These are phyloP conservation scores for Saccharomycopsis synnaedendra DNA, from an alignment of 805 yeast species.

Conservation along the genomic window DNA sequence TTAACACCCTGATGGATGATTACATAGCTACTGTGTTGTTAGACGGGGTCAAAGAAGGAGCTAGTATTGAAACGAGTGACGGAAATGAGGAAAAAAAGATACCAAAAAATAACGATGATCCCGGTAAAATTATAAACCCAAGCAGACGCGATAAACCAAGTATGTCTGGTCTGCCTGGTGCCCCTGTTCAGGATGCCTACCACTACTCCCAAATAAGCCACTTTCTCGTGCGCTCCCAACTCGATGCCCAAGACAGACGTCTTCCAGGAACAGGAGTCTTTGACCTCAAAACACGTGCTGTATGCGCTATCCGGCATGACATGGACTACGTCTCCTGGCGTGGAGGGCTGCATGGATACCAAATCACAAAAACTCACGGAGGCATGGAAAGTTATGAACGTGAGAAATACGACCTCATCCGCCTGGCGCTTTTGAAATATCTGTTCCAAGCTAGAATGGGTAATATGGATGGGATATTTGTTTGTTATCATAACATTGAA, in stretches of 20 bases:
- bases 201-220: constrained; percentile 62
- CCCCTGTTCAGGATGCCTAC: constrained; percentile 30
- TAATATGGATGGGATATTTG: constrained; percentile 90
- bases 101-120: constrained; percentile 7
- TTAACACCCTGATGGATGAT: too few relatives aligned
- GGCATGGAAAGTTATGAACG: constrained; percentile 69
- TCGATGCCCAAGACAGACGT: constrained; percentile 68
- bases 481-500: constrained; percentile 80
- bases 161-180: constrained; percentile 16
- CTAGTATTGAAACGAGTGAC: constrained; percentile 16
- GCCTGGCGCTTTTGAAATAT: constrained; percentile 74
- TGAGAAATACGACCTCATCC: constrained; percentile 64
- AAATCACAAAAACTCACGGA: constrained; percentile 52
- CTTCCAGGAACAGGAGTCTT: constrained; percentile 88
- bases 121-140: constrained; percentile 2
- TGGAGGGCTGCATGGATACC: constrained; percentile 47
- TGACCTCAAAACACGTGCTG: constrained; percentile 89
- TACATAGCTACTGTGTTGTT: too few relatives aligned
- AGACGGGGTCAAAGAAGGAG: too few relatives aligned
- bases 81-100: constrained; percentile 12
- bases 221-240: constrained; percentile 79
- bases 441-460: constrained; percentile 90
- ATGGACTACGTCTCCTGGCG: constrained; percentile 39
- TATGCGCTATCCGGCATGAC: constrained; percentile 75
- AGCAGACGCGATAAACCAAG: constrained; percentile 4